Percentiles rank a stretch among this genome's conserved stretches.
These are phyloP conservation scores for Aquilaria sinensis DNA, from an alignment of 345 rosid genomes.

Conservation along the genomic window DNA sequence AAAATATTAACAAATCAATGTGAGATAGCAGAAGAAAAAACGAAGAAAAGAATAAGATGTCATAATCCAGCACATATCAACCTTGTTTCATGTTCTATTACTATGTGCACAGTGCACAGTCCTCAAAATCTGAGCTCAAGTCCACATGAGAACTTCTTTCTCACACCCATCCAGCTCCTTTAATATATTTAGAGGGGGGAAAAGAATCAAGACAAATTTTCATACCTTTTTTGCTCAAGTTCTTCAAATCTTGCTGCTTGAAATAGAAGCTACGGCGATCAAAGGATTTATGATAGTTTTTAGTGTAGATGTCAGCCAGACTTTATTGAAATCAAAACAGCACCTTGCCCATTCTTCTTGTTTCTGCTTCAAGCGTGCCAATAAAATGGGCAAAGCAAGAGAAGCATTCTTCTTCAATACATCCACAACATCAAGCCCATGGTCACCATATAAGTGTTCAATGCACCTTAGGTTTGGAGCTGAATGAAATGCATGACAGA, in stretches of 20 bases:
- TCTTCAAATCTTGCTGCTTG: constrained; percentile 95
- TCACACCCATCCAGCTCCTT: constrained; percentile 6
- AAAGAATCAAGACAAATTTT: too few relatives aligned
- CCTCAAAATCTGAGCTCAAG: too few relatives aligned
- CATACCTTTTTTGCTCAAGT: constrained; percentile 86
- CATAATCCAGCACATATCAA: too few relatives aligned
- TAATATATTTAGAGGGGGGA: neutral
- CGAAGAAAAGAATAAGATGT: too few relatives aligned
- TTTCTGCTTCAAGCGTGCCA: constrained; percentile 94
- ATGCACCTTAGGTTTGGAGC: constrained; percentile 90
- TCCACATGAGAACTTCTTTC: too few relatives aligned
- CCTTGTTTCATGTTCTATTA: too few relatives aligned
- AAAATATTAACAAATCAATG: too few relatives aligned
- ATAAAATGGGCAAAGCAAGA: constrained; percentile 84
- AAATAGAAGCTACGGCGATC: constrained; percentile 98
- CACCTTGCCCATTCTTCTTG: constrained; percentile 97
- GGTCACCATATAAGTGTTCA: constrained; percentile 94
- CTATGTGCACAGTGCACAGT: too few relatives aligned
- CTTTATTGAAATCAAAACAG: constrained; percentile 91
- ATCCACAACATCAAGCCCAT: constrained; percentile 96
- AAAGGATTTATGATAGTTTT: constrained; percentile 92
- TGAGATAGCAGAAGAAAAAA: too few relatives aligned
- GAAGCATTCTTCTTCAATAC: constrained; percentile 74
- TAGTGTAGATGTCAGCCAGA: constrained; percentile 92
- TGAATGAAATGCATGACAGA: constrained; percentile 25